Conservation (phyloP, 2,329 filamentous ascomycete species). For the Fulvia fulva region DNA sequence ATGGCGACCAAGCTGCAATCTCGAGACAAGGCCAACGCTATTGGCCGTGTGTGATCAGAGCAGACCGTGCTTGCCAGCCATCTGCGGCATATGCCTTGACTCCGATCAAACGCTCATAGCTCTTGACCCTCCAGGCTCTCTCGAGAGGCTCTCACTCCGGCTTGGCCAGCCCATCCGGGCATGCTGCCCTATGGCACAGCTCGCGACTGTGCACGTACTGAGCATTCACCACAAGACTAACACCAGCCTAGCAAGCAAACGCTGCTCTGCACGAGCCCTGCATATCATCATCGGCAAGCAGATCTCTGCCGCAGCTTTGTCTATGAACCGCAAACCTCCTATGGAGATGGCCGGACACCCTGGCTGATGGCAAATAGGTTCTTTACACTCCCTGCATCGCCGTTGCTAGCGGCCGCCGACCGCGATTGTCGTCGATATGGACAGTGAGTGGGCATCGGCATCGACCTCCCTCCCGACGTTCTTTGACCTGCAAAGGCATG, state of each 20-base stretch:
- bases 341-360: conserved; percentile 2
- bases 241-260: conserved; percentile 2
- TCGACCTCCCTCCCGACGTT: conserved; percentile 1
- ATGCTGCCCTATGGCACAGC: background rate
- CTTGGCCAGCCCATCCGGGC: background rate
- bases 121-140: background rate
- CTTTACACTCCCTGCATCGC: conserved; percentile 2
- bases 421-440: background rate
- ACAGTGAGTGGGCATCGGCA: background rate
- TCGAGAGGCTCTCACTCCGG: background rate
- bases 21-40: background rate
- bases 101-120: background rate
- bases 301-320: background rate
- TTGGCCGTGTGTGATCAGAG: background rate
- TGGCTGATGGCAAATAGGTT: conserved; percentile 5
- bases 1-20: background rate
- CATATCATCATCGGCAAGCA: background rate
- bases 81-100: background rate
- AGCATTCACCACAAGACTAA: background rate
- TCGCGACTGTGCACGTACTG: background rate
- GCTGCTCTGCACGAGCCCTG: background rate
- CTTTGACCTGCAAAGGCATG: conserved; percentile 4
- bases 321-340: background rate
- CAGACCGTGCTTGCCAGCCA: background rate
- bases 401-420: background rate